Percentiles rank a stretch among this genome's conserved stretches.
Evolutionary conservation across 2,329 filamentous ascomycete species (phyloP).

Genomic region (Alternaria rosae): DNA sequence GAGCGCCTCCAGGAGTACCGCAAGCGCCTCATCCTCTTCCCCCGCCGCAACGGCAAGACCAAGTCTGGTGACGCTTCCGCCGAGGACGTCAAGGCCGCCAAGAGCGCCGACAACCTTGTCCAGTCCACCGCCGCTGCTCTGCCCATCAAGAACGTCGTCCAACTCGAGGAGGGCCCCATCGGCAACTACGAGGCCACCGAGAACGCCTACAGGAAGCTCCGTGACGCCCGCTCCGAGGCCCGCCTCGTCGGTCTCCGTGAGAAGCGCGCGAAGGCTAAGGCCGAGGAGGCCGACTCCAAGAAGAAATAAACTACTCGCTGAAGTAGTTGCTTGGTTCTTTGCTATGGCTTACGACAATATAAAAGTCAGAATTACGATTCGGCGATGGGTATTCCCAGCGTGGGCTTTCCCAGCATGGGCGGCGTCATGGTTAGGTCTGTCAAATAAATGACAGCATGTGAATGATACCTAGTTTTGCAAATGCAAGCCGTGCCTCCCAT

Average conservation of each 20-base stretch:
- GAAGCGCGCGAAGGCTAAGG: constrained; percentile 91
- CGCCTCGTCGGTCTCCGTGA: constrained; percentile 83
- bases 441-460: constrained; percentile 40
- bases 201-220: constrained; percentile 86
- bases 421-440: constrained; percentile 50
- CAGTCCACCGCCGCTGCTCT: constrained; percentile 66
- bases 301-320: constrained; percentile 73
- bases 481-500: constrained; percentile 41
- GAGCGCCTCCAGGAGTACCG: constrained; percentile 98
- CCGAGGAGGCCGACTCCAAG: constrained; percentile 76
- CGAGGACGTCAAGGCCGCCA: constrained; percentile 78
- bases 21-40: constrained; percentile 95
- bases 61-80: constrained; percentile 91
- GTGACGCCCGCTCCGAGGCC: constrained; percentile 82
- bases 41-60: constrained; percentile 87
- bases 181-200: constrained; percentile 75
- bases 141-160: constrained; percentile 74
- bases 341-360: constrained; percentile 38
- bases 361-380: constrained; percentile 43
- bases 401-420: constrained; percentile 45
- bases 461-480: constrained; percentile 50
- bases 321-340: constrained; percentile 29
- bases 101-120: constrained; percentile 60
- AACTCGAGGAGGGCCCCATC: constrained; percentile 84
- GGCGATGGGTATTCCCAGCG: constrained; percentile 43